These are phyloP conservation scores for Cryoendolithus antarcticus DNA, from an alignment of 2,329 filamentous ascomycete species.

Conservation along the genomic window DNA sequence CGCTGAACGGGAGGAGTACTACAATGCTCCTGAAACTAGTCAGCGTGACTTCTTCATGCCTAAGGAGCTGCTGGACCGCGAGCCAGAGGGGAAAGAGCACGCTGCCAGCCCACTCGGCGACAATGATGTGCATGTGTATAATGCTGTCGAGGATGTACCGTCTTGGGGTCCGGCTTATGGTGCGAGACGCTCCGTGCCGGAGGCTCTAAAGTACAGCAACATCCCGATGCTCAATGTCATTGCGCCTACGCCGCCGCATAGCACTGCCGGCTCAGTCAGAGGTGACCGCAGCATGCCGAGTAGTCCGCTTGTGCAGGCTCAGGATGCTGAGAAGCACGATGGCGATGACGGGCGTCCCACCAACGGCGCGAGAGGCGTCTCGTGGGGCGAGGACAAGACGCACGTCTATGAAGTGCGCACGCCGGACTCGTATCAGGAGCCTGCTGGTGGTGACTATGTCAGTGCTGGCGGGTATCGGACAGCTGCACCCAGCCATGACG, in stretches of 20 bases:
- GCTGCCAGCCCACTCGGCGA: conserved; percentile 31
- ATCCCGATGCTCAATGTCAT: conserved; percentile 46
- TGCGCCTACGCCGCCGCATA: conserved; percentile 44
- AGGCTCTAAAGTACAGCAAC: conserved; percentile 1
- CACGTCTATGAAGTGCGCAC: conserved; percentile 35
- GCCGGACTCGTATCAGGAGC: too few relatives aligned
- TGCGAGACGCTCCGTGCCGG: too few relatives aligned
- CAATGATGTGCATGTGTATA: conserved; percentile 31
- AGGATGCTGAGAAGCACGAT: too few relatives aligned
- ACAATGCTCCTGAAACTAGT: conserved; percentile 25
- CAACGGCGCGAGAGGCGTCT: conserved; percentile 24
- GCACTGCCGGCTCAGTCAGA: conserved; percentile 26
- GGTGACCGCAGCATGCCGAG: conserved; percentile 20
- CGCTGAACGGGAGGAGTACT: conserved; percentile 31
- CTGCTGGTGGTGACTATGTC: too few relatives aligned
- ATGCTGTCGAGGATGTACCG: conserved; percentile 23
- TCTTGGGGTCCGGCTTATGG: conserved; percentile 12
- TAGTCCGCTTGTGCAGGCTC: conserved; percentile 13
- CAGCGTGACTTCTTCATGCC: conserved; percentile 38
- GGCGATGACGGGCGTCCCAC: conserved; percentile 10
- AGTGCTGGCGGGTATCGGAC: too few relatives aligned
- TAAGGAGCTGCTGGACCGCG: conserved; percentile 30
- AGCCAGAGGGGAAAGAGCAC: conserved; percentile 25
- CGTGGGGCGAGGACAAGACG: conserved; percentile 36
- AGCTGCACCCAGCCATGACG: too few relatives aligned